Conservation (phyloP, 176 grass and related monocot species). For the Urochloa ruziziensis region DNA sequence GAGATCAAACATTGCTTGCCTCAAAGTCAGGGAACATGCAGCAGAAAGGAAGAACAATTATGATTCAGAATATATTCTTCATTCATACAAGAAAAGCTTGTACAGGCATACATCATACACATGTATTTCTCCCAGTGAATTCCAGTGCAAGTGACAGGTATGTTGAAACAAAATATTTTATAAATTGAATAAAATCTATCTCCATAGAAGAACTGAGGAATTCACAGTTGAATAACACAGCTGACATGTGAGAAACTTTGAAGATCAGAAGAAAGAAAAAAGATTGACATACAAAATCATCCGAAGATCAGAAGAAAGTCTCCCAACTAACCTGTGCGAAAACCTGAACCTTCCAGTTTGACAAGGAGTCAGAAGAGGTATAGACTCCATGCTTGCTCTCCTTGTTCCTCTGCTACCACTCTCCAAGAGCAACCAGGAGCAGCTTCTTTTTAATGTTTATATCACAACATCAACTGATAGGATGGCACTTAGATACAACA, state of each 20-base stretch:
- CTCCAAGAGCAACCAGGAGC: not conserved
- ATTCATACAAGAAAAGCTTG: not conserved
- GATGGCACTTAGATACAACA: not conserved
- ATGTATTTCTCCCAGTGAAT: not conserved
- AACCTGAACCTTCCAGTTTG: conserved; percentile 37
- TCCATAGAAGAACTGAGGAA: not conserved
- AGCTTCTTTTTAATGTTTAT: not conserved
- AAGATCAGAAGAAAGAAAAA: not conserved
- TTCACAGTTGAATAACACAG: not conserved
- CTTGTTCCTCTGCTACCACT: not conserved
- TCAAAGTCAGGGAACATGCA: not conserved
- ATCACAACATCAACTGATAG: not conserved
- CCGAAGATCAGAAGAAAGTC: too few relatives aligned
- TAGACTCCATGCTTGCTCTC: conserved; percentile 11
- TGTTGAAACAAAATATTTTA: not conserved
- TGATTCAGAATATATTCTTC: not conserved
- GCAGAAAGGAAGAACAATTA: conserved; percentile 14
- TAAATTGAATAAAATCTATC: not conserved
- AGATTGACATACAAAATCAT: not conserved
- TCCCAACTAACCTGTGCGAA: conserved; percentile 38
- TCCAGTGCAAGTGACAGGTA: not conserved
- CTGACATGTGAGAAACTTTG: not conserved
- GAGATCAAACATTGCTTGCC: not conserved
- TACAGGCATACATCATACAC: not conserved
- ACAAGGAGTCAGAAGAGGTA: conserved; percentile 36